Percentiles rank a stretch among this genome's conserved stretches.
Evolutionary conservation across 176 grass and related monocot species (phyloP).

Genomic region (Eleusine coracana): DNA sequence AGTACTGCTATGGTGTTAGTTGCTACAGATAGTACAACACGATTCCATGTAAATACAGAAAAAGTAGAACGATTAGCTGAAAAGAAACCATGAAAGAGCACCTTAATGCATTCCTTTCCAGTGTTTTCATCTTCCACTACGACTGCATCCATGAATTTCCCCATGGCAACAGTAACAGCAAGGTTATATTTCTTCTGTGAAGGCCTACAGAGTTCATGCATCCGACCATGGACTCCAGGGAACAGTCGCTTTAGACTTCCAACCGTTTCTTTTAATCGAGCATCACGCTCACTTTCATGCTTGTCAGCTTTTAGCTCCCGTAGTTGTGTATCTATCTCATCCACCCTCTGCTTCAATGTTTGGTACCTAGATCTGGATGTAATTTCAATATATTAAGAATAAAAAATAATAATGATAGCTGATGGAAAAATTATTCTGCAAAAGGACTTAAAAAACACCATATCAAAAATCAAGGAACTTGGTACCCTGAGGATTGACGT

Average conservation of each 20-base stretch:
- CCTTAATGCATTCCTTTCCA: conserved; percentile 99
- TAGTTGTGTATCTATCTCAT: conserved; percentile 82
- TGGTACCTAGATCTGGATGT: conserved; percentile 71
- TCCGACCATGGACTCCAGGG: conserved; percentile 95
- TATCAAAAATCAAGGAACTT: conserved; percentile 29
- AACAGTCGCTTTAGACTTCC: conserved; percentile 86
- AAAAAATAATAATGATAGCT: conserved; percentile 14
- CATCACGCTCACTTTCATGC: conserved; percentile 91
- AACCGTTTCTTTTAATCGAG: conserved; percentile 84
- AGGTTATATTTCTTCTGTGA: conserved; percentile 99
- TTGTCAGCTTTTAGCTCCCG: conserved; percentile 97
- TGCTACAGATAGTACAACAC: neutral
- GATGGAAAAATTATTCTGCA: neutral
- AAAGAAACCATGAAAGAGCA: conserved; percentile 38
- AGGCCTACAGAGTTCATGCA: conserved; percentile 96
- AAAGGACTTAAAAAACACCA: conserved; percentile 27
- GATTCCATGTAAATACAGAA: neutral
- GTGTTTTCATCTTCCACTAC: conserved; percentile 97
- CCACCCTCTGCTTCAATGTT: conserved; percentile 70
- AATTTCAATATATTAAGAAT: conserved; percentile 28
- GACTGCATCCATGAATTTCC: conserved; percentile 97
- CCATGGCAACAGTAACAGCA: conserved; percentile 98
- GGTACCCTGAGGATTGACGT: conserved; percentile 79
- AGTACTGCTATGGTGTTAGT: neutral
- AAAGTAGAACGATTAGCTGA: conserved; percentile 13